Evolutionary conservation across 345 rosid genomes (phyloP).

Genomic region (Gossypium sturtianum): DNA sequence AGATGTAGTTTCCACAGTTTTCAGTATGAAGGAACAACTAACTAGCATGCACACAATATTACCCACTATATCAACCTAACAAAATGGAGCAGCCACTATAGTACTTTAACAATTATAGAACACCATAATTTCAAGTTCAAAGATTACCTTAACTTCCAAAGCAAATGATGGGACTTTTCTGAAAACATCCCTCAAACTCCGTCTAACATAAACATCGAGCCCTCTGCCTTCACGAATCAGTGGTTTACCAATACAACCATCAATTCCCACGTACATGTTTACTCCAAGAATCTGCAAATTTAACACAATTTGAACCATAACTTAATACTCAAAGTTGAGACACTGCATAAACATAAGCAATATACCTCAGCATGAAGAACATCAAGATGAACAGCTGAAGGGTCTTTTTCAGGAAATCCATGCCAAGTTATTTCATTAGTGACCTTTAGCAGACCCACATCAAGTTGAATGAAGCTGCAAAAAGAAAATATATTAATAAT

Average conservation of each 20-base stretch:
- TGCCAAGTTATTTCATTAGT: conserved; percentile 92
- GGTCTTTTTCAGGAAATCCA: conserved; percentile 82
- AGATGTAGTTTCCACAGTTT: neutral
- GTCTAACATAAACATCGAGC: conserved; percentile 73
- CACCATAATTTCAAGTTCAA: neutral
- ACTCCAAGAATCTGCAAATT: conserved; percentile 76
- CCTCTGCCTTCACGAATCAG: conserved; percentile 89
- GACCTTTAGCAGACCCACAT: conserved; percentile 82
- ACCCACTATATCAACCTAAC: neutral
- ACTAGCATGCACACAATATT: neutral
- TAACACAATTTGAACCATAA: conserved; percentile 15
- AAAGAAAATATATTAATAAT: conserved; percentile 4
- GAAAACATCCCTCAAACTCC: conserved; percentile 93
- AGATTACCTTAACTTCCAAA: conserved; percentile 80
- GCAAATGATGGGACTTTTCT: conserved; percentile 88
- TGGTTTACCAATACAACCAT: conserved; percentile 76
- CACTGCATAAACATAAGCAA: conserved; percentile 11
- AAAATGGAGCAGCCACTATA: neutral
- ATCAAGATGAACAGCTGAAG: conserved; percentile 89
- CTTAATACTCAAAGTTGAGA: conserved; percentile 7
- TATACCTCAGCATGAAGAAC: conserved; percentile 94
- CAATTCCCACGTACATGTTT: conserved; percentile 89
- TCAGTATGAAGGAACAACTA: neutral
- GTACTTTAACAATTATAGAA: neutral
- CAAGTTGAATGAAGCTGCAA: conserved; percentile 93